phyloP scores from a whole-genome alignment of 208 protist species.

The Trypanosoma mega region DNA sequence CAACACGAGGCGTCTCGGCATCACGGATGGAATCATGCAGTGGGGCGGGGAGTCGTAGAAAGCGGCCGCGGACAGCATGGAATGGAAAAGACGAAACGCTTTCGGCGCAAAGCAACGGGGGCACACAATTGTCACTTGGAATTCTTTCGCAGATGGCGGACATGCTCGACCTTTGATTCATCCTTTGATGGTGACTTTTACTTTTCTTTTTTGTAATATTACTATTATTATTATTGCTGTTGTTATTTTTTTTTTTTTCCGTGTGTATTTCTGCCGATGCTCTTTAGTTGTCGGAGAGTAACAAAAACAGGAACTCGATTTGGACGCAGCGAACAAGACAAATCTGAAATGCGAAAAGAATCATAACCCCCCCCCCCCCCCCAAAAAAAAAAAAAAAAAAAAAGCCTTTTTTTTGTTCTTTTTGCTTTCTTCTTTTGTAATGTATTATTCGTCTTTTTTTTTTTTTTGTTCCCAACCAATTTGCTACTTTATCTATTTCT shows the following conservation, averaged over 20 bases:
- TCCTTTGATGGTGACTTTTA: background rate
- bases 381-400: background rate
- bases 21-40: no score
- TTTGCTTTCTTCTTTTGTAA: slow-evolving; percentile 8
- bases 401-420: background rate
- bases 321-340: background rate
- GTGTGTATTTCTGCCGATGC: background rate
- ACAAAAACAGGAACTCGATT: background rate
- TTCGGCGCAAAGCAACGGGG: background rate
- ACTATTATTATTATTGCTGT: background rate
- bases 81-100: slow-evolving; percentile 2
- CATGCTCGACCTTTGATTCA: slow-evolving; percentile 13
- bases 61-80: background rate
- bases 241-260: slow-evolving; percentile 5
- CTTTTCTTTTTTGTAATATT: background rate
- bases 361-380: background rate
- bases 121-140: background rate
- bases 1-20: background rate
- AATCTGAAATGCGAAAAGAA: background rate
- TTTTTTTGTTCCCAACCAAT: no score
- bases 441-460: background rate
- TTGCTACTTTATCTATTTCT: slow-evolving; percentile 2
- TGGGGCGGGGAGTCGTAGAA: background rate
- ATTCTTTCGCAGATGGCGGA: slow-evolving; percentile 19
- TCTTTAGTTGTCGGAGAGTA: background rate